Percentiles rank a stretch among this genome's conserved stretches.
These are phyloP conservation scores for Cutaneotrichosporon cavernicola DNA, from an alignment of 1,284 basidiomycete genomes.

Conservation along the genomic window DNA sequence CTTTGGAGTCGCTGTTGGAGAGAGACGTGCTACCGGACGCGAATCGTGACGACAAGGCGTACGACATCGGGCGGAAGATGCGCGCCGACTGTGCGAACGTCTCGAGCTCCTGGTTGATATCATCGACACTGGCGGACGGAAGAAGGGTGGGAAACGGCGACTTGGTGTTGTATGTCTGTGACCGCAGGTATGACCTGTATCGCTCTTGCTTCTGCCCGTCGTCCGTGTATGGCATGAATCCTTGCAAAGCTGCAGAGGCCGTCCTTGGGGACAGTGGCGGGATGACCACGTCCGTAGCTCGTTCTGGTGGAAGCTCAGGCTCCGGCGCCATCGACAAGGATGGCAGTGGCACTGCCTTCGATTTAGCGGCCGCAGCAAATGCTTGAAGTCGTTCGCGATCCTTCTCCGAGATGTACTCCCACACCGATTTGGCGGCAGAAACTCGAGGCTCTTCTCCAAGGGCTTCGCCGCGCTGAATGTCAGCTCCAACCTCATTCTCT, in stretches of 20 bases:
- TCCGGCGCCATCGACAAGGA: constrained; percentile 29
- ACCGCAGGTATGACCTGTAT: constrained; percentile 76
- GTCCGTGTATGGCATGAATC: constrained; percentile 83
- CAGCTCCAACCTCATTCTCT: constrained; percentile 5
- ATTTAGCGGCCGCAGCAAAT: constrained; percentile 54
- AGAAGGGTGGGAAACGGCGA: constrained; percentile 57
- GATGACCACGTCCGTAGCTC: constrained; percentile 55
- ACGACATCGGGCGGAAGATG: constrained; percentile 88
- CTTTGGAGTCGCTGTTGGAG: constrained; percentile 57
- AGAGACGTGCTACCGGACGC: constrained; percentile 66
- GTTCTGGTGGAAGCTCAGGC: constrained; percentile 25
- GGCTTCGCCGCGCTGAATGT: constrained; percentile 67
- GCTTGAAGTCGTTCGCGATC: constrained; percentile 79
- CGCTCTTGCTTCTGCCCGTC: constrained; percentile 78
- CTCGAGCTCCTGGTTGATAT: constrained; percentile 75
- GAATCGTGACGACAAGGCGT: constrained; percentile 90
- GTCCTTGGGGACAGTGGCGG: constrained; percentile 67
- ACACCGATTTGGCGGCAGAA: constrained; percentile 63
- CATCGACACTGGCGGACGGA: constrained; percentile 63
- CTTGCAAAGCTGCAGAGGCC: constrained; percentile 80
- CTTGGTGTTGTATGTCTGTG: constrained; percentile 60
- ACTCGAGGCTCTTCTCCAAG: constrained; percentile 75
- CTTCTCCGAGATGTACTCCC: constrained; percentile 88
- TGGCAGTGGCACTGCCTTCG: constrained; percentile 22
- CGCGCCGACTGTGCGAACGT: constrained; percentile 84